Evolutionary conservation across 2,329 filamentous ascomycete genomes (phyloP), one percentile per base, ranked within the genome.

Genomic region (Fusarium mundagurra): DNA sequence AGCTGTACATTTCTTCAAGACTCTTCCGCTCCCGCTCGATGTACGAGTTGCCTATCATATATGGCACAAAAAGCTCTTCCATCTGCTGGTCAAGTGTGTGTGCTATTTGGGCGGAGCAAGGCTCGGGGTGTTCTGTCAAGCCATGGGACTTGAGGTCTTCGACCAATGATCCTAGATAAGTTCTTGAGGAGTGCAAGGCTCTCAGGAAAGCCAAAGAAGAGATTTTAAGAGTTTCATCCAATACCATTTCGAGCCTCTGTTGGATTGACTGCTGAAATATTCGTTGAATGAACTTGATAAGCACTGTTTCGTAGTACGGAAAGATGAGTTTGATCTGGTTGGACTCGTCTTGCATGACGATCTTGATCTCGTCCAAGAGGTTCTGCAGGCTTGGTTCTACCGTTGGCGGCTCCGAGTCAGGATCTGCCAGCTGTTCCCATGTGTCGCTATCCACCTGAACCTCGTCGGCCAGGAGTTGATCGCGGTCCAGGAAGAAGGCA

Each of bases 181-280:
- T 94, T 76, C 95, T 91, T 2, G 96, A 96, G 13, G 96, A 94
- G 83, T 99, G 97, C 18, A 99, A 82, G 20, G 94, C 96, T 69
- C 96, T 91, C 36, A 99, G 84, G 80, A 98, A 99, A 3, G 96
- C 95, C 36, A 99, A 86, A 0, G 95, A 95, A 1, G 97, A 99
- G 22, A 98, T 92, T 10, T 93, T 94, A 74, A 94, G 93, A 22
- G 96, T 96, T 84, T 98, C 98, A 77, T 98, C 95, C 54, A 99
- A 86, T 8, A 99, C 95, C 90, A 97, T 94, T 81, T 99, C 96
- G 16, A 99, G 87, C 20, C 96, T 90, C 82, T 98, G 96, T 83
- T 99, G 97, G 71, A 99, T 95, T 4, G 96, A 98, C 83, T 99
- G 96, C 81, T 99, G 96, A 80, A 99, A 99, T 17, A 99, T 93